Conservation (phyloP, 2,329 filamentous ascomycete species). For the Tolypocladium inflatum region DNA sequence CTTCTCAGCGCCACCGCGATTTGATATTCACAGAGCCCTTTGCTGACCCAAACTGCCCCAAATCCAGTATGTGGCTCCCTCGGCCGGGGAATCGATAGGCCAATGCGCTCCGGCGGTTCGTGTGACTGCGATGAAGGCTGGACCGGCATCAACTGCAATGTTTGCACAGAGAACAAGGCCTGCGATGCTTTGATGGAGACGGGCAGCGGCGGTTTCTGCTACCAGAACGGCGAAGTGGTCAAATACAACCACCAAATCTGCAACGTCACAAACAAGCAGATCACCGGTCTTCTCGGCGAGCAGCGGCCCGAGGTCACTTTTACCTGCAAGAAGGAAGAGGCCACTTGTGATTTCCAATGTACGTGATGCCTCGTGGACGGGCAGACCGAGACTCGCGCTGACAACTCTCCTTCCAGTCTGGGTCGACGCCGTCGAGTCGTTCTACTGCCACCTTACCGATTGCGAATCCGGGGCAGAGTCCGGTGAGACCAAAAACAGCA, state of each 20-base stretch:
- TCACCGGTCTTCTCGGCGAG: conserved; percentile 74
- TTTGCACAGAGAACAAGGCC: conserved; percentile 74
- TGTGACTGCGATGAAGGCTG: conserved; percentile 91
- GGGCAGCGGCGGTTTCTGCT: conserved; percentile 77
- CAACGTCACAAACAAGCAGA: conserved; percentile 93
- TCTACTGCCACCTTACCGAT: conserved; percentile 83
- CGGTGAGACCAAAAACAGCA: conserved; percentile 64
- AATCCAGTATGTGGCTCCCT: conserved; percentile 71
- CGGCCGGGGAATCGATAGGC: conserved; percentile 68
- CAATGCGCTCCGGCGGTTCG: conserved; percentile 57
- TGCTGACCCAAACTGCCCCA: background rate
- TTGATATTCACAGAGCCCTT: background rate
- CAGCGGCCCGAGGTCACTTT: conserved; percentile 92
- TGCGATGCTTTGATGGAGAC: conserved; percentile 85
- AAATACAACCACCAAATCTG: conserved; percentile 97
- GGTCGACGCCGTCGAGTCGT: conserved; percentile 89
- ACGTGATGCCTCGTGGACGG: conserved; percentile 19
- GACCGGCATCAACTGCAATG: conserved; percentile 96
- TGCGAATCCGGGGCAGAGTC: conserved; percentile 67
- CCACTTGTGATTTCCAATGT: conserved; percentile 93
- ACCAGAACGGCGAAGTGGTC: conserved; percentile 80
- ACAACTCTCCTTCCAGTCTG: conserved; percentile 52
- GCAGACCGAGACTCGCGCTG: conserved; percentile 2
- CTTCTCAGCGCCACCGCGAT: background rate
- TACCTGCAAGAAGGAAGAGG: conserved; percentile 66